A percentile compares a stretch with the other conserved stretches of the same genome.
Conservation (phyloP, 1,284 basidiomycete species). For the Calocybe gambosa region DNA sequence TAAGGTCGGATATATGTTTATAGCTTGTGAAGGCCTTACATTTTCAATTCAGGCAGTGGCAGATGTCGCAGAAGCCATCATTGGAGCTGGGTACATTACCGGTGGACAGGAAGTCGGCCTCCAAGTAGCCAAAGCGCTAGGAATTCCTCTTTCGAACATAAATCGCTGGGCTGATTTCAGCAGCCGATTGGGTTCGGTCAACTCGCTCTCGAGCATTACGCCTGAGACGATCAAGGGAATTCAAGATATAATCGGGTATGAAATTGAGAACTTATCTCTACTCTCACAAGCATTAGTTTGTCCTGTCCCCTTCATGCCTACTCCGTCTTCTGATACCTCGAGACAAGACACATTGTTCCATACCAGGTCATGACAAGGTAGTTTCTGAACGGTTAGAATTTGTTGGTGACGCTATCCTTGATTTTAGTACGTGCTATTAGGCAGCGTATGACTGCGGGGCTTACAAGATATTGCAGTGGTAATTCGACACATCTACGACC, state of each 20-base stretch:
- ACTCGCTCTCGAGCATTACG: slow-evolving; percentile 36
- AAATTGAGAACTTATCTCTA: slow-evolving; percentile 53
- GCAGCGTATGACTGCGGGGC: slow-evolving; percentile 2
- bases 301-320: slow-evolving; percentile 11
- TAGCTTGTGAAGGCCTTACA: neutral
- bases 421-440: slow-evolving; percentile 52
- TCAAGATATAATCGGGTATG: slow-evolving; percentile 56
- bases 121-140: slow-evolving; percentile 54
- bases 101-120: slow-evolving; percentile 63
- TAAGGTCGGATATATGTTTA: slow-evolving; percentile 44
- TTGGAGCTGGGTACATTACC: slow-evolving; percentile 72
- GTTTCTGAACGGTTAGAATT: slow-evolving; percentile 76
- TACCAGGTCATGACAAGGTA: slow-evolving; percentile 45
- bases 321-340: slow-evolving; percentile 3
- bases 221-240: slow-evolving; percentile 47
- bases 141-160: slow-evolving; percentile 53
- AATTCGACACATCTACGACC: slow-evolving; percentile 62
- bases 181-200: slow-evolving; percentile 30
- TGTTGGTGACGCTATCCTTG: slow-evolving; percentile 75
- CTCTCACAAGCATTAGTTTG: slow-evolving; percentile 67
- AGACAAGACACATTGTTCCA: slow-evolving; percentile 57
- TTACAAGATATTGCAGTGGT: slow-evolving; percentile 45
- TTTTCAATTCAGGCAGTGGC: slow-evolving; percentile 55
- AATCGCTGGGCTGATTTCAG: slow-evolving; percentile 68
- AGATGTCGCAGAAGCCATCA: slow-evolving; percentile 76